These are phyloP conservation scores for Yarrowia hollandica DNA, from an alignment of 805 yeast genomes.

Conservation along the genomic window DNA sequence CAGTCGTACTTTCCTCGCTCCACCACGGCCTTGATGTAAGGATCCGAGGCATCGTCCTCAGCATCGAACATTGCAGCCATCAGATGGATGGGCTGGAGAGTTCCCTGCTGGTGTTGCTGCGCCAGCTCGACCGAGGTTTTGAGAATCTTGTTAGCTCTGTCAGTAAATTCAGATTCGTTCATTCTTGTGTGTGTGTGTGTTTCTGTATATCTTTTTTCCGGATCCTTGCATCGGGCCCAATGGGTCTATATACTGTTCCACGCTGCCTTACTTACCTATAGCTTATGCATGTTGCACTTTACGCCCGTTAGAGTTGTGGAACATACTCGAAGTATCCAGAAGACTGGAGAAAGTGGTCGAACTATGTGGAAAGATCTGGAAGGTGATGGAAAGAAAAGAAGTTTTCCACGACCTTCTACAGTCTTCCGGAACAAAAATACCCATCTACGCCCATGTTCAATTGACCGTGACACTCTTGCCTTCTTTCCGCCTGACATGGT, in stretches of 20 bases:
- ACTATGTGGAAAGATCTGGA: not conserved
- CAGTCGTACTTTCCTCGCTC: conserved; percentile 90
- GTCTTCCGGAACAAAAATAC: not conserved
- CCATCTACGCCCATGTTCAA: not conserved
- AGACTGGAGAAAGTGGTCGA: not conserved
- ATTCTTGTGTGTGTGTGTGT: conserved; percentile 12
- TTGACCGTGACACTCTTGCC: not conserved
- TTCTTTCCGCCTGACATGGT: not conserved
- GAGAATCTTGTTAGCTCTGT: conserved; percentile 81
- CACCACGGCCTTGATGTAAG: conserved; percentile 75
- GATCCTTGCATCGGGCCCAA: not conserved
- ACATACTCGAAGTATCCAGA: conserved; percentile 6
- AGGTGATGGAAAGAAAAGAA: not conserved
- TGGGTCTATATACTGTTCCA: not conserved
- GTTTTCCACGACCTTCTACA: not conserved
- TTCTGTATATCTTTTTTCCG: too few relatives aligned
- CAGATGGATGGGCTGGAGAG: conserved; percentile 82
- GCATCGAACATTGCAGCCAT: conserved; percentile 84
- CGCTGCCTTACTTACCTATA: conserved; percentile 1
- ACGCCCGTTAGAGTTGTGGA: not conserved
- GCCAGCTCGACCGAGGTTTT: conserved; percentile 81
- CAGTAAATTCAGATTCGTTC: conserved; percentile 67
- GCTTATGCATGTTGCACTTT: conserved; percentile 3
- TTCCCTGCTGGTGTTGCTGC: conserved; percentile 78
- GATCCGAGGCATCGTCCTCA: conserved; percentile 51